These are phyloP conservation scores for Fonsecaea pedrosoi DNA, from an alignment of 2,329 filamentous ascomycete species.

Conservation along the genomic window DNA sequence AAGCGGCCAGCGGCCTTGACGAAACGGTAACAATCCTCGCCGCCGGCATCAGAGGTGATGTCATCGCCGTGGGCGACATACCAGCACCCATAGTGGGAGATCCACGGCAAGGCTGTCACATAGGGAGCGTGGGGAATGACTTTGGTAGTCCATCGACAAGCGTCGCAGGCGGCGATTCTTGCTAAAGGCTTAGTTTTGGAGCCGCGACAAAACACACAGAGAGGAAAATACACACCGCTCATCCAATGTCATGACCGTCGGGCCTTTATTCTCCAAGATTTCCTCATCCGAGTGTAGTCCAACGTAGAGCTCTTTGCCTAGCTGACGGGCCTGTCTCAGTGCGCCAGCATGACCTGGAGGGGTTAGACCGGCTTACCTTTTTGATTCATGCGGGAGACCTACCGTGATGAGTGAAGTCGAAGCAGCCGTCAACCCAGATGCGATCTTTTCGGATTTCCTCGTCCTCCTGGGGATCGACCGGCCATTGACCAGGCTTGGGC, in stretches of 20 bases:
- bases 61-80: conserved; percentile 98
- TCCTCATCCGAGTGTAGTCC: conserved; percentile 95
- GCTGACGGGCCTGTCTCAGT: conserved; percentile 91
- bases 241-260: conserved; percentile 91
- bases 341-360: conserved; percentile 85
- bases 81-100: conserved; percentile 91
- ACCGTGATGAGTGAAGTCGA: conserved; percentile 99
- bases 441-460: conserved; percentile 67
- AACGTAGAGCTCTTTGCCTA: conserved; percentile 86
- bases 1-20: conserved; percentile 94
- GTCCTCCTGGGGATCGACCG: conserved; percentile 69
- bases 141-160: conserved; percentile 90
- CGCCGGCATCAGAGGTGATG: conserved; percentile 91
- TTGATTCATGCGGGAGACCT: conserved; percentile 40
- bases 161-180: conserved; percentile 86
- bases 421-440: conserved; percentile 98
- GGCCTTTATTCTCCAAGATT: conserved; percentile 95
- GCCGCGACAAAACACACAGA: neutral
- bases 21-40: conserved; percentile 96
- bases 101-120: conserved; percentile 92
- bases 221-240: conserved; percentile 68
- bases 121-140: conserved; percentile 88
- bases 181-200: conserved; percentile 11
- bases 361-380: conserved; percentile 27
- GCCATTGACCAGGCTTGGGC: conserved; percentile 65